A percentile compares a stretch with the other conserved stretches of the same genome.
These are phyloP conservation scores for Phyllosticta capitalensis DNA, from an alignment of 2,329 filamentous ascomycete genomes.

Conservation along the genomic window DNA sequence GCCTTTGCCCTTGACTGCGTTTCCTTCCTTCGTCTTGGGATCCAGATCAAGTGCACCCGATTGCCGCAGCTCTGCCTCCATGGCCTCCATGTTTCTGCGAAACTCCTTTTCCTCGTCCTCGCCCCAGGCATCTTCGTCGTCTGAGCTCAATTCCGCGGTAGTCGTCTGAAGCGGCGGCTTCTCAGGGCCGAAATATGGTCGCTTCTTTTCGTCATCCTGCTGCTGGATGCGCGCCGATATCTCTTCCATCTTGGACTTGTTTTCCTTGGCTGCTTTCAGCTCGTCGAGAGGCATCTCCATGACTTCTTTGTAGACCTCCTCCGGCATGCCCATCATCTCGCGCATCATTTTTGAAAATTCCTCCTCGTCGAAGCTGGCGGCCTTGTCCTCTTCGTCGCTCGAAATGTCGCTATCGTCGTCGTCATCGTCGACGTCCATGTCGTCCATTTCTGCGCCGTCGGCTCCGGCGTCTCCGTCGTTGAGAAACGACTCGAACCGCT, in stretches of 20 bases:
- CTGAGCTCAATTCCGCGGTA: conserved; percentile 24
- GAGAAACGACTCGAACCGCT: conserved; percentile 84
- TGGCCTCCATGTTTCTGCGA: conserved; percentile 53
- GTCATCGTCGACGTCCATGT: conserved; percentile 58
- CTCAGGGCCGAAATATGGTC: conserved; percentile 8
- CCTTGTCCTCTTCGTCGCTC: conserved; percentile 57
- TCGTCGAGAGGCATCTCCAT: conserved; percentile 17
- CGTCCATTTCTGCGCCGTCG: conserved; percentile 63
- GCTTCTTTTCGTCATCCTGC: conserved; percentile 5
- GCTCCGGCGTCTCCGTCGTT: conserved; percentile 74
- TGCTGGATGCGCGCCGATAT: background rate
- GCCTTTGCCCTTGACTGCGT: conserved; percentile 16
- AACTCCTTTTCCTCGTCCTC: conserved; percentile 52
- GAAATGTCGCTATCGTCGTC: conserved; percentile 38
- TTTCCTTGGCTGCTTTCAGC: background rate
- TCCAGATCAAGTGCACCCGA: conserved; percentile 53
- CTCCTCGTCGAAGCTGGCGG: conserved; percentile 72
- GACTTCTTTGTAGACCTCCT: conserved; percentile 21
- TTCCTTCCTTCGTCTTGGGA: conserved; percentile 15
- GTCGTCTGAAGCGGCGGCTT: conserved; percentile 5
- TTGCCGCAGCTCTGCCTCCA: conserved; percentile 63
- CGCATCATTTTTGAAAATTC: conserved; percentile 83
- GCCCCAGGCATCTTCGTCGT: conserved; percentile 31
- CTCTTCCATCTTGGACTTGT: background rate
- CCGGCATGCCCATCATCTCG: conserved; percentile 71